phyloP scores from a whole-genome alignment of 192 early-diverging fungal genomes.

The Coemansia sp. region DNA sequence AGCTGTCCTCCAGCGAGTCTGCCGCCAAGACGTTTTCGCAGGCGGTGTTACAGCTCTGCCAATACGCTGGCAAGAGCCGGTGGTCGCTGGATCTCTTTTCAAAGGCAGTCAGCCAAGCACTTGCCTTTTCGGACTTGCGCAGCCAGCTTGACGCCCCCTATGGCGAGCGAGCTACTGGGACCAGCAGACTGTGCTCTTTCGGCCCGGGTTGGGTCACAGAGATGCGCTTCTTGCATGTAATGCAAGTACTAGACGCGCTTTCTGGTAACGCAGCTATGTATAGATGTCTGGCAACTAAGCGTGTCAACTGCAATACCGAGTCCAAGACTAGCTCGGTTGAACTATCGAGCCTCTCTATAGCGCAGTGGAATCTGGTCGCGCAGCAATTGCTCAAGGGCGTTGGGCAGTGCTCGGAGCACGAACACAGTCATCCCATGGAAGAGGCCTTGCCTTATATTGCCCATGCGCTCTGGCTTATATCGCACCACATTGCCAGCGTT shows the following conservation, averaged over 20 bases:
- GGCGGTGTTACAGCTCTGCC: conserved; percentile 23
- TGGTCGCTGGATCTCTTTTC: conserved; percentile 33
- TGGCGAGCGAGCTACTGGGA: background rate
- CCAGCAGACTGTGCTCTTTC: background rate
- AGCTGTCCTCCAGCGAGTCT: conserved; percentile 2
- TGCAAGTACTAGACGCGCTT: conserved; percentile 23
- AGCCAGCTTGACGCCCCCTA: background rate
- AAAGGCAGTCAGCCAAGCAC: background rate
- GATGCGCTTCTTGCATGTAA: conserved; percentile 22
- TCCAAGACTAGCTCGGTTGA: background rate
- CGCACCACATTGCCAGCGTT: background rate
- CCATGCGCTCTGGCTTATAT: conserved; percentile 16
- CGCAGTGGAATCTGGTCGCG: conserved; percentile 29
- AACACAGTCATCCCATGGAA: conserved; percentile 3
- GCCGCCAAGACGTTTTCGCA: conserved; percentile 1
- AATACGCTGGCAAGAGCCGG: conserved; percentile 13
- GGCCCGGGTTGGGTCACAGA: conserved; percentile 28
- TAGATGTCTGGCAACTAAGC: background rate
- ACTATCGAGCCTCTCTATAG: conserved; percentile 17
- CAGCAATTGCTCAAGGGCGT: conserved; percentile 18
- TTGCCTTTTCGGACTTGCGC: conserved; percentile 1
- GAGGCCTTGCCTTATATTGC: conserved; percentile 34
- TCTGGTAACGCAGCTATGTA: conserved; percentile 4
- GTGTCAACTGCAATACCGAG: background rate
- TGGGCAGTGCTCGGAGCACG: conserved; percentile 13